Evolutionary conservation across 192 early-diverging fungal genomes (phyloP), one percentile per base, ranked within the genome.

Genomic region (Gonapodya sp.): DNA sequence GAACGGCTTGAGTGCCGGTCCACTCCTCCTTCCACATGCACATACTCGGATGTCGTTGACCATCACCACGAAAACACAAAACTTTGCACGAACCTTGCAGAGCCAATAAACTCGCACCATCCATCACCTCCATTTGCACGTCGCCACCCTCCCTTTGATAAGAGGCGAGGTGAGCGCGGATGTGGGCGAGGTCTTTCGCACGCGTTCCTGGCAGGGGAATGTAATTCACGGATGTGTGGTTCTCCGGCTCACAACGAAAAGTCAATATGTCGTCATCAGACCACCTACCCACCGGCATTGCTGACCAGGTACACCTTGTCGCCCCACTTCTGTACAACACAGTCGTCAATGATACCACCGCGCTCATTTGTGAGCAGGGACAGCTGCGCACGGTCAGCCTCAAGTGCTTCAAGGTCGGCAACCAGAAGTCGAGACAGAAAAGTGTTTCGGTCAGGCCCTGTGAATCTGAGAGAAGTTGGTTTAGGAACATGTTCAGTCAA

Each of bases 291-390:
- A 2, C 94, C 96, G 1, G 97, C 97, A 84, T 99, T 99, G 35
- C 93, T 94, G 2, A 99, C 97, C 16, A 99, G 92, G 81, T 97
- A 97, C 35, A 97, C 88, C 77, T 92, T 89, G 18, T 89, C 83
- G 0, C 36, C 78, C 33, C 94, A 91, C 85, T 95, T 94, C 86
- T 95, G 95, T 84, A 99, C 91, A 83, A 99, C 94, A 18, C 95
- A 97, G 84, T 99, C 97, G 82, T 99, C 97, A 82, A 98, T 96
- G 80, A 99, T 99, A 73, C 97, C 97, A 36, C 97, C 97, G 36
- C 94, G 87, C 81, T 94, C 94, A 88, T 97, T 99, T 72, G 96
- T 98, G 84, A 98, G 95, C 78, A 99, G 88, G 32, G 96, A 96
- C 2, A 99, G 86, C 14, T 95, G 96, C 2, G 93, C 93, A 34